Evolutionary conservation across 805 yeast genomes (phyloP), one percentile per base, ranked within the genome.

Genomic region (Teunomyces stri): DNA sequence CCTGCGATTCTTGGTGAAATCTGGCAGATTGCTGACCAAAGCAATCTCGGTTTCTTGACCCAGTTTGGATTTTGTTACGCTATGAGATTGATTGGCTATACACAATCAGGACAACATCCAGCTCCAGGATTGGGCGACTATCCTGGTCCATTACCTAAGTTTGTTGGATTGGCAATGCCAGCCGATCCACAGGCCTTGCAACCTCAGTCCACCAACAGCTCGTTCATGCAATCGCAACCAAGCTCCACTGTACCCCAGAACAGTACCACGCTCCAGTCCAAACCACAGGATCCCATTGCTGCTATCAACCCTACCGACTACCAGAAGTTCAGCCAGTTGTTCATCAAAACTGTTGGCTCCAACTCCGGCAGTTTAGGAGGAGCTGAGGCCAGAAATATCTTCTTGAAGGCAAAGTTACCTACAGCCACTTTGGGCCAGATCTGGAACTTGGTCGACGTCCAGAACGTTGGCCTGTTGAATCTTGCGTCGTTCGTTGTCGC

Each of bases 21-120:
- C 52, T 94, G 99, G 99, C 91, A 87, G 64, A 64, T 87, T 30
- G 90, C 96, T n/a, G 99, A 94, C 68, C 78, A 80, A n/a, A 84
- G 82, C 49, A 89, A 89, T 69, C 76, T 82, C 52, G 99, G 99
- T 0, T 87, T 84, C 59, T 74, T 94, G 52, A 85, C 85, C 56
- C 88, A 84, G 60, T 75, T 78, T 47, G 92, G 91, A 21, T 94
- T 94, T 66, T 80, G 87, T 51, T 78, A 82, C 45, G 96, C 97
- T 16, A 78, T 94, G 81, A 80, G 99, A 63, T 72, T 89, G 55
- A 87, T 94, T 58, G 96, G 95, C 22, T 87, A 89, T 61, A 84
- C 88, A 39, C 98, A 94, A 70, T 65, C 74, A 7, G 95, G 96
- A 21, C 76, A 77, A 3, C 70, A 76, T 48, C 75, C 82, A 11